Percentiles rank a stretch among this genome's conserved stretches.
phyloP scores from a whole-genome alignment of 352 stramenopile genomes.

The Phytophthora parvispora region DNA sequence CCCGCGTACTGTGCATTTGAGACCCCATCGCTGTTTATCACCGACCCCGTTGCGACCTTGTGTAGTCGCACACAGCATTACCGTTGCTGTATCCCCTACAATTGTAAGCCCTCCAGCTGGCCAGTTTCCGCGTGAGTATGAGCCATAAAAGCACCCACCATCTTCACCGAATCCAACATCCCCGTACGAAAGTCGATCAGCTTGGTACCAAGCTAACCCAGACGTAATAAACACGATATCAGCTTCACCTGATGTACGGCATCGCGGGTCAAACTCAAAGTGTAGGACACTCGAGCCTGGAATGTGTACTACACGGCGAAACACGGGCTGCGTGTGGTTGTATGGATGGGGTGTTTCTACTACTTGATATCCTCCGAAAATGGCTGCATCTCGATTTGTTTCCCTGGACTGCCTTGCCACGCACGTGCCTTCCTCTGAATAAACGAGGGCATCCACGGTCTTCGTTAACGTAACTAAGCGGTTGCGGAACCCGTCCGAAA shows the following conservation, averaged over 20 bases:
- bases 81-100: constrained; percentile 67
- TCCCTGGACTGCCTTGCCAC: neutral
- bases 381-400: constrained; percentile 15
- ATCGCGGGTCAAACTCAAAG: constrained; percentile 78
- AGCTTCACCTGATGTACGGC: constrained; percentile 61
- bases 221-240: constrained; percentile 79
- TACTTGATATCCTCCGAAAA: constrained; percentile 55
- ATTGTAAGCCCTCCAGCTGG: constrained; percentile 62
- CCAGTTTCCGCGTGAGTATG: constrained; percentile 63
- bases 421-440: constrained; percentile 7
- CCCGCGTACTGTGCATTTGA: constrained; percentile 68
- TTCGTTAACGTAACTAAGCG: constrained; percentile 42
- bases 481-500: constrained; percentile 36
- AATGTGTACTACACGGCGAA: constrained; percentile 69
- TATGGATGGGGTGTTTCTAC: constrained; percentile 81
- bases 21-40: constrained; percentile 65
- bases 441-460: constrained; percentile 29
- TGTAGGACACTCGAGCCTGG: constrained; percentile 63
- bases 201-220: constrained; percentile 67
- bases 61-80: constrained; percentile 77
- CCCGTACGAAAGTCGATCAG: constrained; percentile 64
- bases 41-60: constrained; percentile 52
- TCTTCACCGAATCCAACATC: constrained; percentile 71
- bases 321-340: constrained; percentile 60
- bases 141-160: constrained; percentile 76